phyloP scores from a whole-genome alignment of 345 rosid species.

The Citrus inodora region DNA sequence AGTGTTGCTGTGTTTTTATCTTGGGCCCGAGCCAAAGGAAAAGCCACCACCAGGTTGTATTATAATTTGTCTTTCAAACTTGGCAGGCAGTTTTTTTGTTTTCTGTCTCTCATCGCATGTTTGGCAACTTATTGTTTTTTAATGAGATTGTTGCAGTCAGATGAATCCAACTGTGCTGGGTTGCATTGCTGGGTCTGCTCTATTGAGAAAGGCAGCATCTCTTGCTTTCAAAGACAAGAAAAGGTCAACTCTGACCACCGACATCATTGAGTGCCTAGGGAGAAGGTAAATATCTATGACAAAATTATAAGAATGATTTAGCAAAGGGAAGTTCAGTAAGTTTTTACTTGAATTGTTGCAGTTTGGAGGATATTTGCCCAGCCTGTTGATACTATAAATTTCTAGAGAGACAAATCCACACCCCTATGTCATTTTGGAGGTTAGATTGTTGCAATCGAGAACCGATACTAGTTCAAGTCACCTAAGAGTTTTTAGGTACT shows the following conservation, averaged over 20 bases:
- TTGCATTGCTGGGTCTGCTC: conserved; percentile 85
- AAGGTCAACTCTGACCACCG: conserved; percentile 81
- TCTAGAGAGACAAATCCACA: neutral
- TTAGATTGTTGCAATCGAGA: neutral
- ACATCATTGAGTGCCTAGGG: conserved; percentile 75
- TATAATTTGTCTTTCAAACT: neutral
- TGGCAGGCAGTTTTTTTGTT: neutral
- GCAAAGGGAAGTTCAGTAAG: neutral
- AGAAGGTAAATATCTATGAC: conserved; percentile 42
- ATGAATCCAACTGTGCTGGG: conserved; percentile 70
- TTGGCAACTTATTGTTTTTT: neutral
- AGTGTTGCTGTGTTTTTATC: conserved; percentile 86
- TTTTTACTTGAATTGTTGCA: conserved; percentile 19
- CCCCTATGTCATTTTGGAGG: neutral
- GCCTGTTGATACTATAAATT: conserved; percentile 27
- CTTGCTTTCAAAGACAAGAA: conserved; percentile 61
- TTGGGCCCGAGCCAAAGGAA: conserved; percentile 65
- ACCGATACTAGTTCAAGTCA: neutral
- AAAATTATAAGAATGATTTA: neutral
- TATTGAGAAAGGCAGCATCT: conserved; percentile 86
- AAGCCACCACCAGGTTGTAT: conserved; percentile 40
- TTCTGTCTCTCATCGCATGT: neutral
- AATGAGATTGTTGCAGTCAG: conserved; percentile 19
- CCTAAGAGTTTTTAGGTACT: neutral
- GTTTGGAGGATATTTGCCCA: conserved; percentile 69